phyloP scores from a whole-genome alignment of 2,329 filamentous ascomycete species.

The Knoxdaviesia proteae region DNA sequence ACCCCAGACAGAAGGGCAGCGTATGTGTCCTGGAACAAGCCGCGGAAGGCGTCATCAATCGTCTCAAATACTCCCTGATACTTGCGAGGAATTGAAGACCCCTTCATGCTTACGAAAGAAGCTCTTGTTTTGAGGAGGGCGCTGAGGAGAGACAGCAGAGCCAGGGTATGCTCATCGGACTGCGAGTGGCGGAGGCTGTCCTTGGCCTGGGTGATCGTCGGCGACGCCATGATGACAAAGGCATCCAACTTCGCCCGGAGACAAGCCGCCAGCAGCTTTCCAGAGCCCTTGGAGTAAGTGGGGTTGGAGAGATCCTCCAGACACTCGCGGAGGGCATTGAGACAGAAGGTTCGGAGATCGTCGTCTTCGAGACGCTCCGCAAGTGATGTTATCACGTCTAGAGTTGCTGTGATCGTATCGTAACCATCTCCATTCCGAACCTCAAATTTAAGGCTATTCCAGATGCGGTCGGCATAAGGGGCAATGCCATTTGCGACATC shows the following conservation, averaged over 20 bases:
- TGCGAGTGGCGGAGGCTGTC: constrained; percentile 28
- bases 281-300: constrained; percentile 29
- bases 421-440: constrained; percentile 39
- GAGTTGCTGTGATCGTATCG: constrained; percentile 33
- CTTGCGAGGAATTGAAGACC: too few relatives aligned
- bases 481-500: constrained; percentile 23
- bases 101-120: too few relatives aligned
- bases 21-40: constrained; percentile 15
- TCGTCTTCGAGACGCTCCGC: constrained; percentile 22
- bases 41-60: constrained; percentile 16
- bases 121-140: constrained; percentile 16
- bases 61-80: constrained; percentile 10
- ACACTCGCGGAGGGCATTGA: constrained; percentile 29
- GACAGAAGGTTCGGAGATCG: constrained; percentile 22
- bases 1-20: too few relatives aligned
- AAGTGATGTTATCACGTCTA: constrained; percentile 30
- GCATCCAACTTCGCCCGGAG: constrained; percentile 24
- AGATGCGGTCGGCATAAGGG: constrained; percentile 29
- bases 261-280: constrained; percentile 29
- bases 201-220: constrained; percentile 25
- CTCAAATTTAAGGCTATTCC: constrained; percentile 41
- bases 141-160: constrained; percentile 28
- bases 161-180: constrained; percentile 26
- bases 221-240: constrained; percentile 25
- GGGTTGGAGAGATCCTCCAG: constrained; percentile 30